These are phyloP conservation scores for Prunus mongolica DNA, from an alignment of 306 rosid species.

Conservation along the genomic window DNA sequence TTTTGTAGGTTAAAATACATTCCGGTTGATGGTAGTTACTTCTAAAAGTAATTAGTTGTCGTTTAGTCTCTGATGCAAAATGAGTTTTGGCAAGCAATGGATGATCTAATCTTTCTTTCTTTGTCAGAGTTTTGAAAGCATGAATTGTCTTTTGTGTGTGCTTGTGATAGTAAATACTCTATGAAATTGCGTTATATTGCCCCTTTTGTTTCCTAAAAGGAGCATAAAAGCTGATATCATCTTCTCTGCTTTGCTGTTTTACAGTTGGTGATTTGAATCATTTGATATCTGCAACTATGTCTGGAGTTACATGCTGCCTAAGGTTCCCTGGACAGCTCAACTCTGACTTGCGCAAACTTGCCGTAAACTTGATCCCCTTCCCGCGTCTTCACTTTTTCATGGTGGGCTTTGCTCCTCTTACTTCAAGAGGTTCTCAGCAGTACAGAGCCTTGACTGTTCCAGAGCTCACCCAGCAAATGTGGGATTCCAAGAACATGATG, in stretches of 20 bases:
- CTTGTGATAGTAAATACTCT: neutral
- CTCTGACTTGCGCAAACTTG: constrained; percentile 42
- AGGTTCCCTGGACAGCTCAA: constrained; percentile 46
- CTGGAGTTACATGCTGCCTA: constrained; percentile 43
- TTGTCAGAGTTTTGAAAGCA: too few relatives aligned
- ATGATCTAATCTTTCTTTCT: too few relatives aligned
- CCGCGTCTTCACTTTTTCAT: constrained; percentile 49
- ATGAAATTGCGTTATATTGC: neutral
- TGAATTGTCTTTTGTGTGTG: too few relatives aligned
- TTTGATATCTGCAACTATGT: constrained; percentile 41
- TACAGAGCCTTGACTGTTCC: constrained; percentile 41
- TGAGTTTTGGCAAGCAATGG: too few relatives aligned
- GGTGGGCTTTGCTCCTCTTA: constrained; percentile 46
- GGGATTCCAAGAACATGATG: constrained; percentile 50
- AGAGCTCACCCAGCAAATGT: constrained; percentile 45
- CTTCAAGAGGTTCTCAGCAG: constrained; percentile 42
- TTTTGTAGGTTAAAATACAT: neutral
- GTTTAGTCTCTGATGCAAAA: too few relatives aligned
- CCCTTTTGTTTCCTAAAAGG: neutral
- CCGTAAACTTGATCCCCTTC: constrained; percentile 41
- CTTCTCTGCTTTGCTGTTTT: neutral
- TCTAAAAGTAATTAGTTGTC: too few relatives aligned
- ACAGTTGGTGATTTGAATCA: constrained; percentile 48
- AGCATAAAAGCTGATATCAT: neutral
- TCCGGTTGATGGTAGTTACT: too few relatives aligned